Percentiles rank a stretch among this genome's conserved stretches.
These are phyloP conservation scores for Sequoia sempervirens DNA, from an alignment of 75 land plant species.

Conservation along the genomic window DNA sequence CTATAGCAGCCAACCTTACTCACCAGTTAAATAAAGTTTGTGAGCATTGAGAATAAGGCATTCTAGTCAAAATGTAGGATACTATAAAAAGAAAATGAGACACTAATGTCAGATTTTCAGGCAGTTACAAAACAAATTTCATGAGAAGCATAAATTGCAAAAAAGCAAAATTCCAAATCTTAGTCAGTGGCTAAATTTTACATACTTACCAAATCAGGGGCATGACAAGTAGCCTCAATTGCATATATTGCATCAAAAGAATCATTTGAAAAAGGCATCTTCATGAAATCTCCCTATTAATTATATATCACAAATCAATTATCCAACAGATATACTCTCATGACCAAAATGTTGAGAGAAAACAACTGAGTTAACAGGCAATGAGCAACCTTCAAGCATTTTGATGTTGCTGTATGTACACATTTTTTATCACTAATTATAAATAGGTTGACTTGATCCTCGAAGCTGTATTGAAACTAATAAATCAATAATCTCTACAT, in stretches of 20 bases:
- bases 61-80: not conserved
- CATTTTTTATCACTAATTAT: not conserved
- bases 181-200: not conserved
- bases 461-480: not conserved
- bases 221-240: conserved; percentile 98
- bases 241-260: conserved; percentile 93
- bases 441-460: not conserved
- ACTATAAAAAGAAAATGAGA: not conserved
- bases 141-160: not conserved
- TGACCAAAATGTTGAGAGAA: not conserved
- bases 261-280: conserved; percentile 85
- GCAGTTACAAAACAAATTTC: not conserved
- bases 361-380: not conserved
- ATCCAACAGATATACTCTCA: not conserved
- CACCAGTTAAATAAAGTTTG: not conserved
- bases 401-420: not conserved
- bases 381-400: not conserved
- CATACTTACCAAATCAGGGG: conserved; percentile 83
- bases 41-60: not conserved
- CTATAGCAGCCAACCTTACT: conserved; percentile 85
- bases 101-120: not conserved
- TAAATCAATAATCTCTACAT: not conserved
- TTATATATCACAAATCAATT: conserved; percentile 2
- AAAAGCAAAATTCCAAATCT: not conserved
- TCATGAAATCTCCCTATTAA: conserved; percentile 96